Conservation (phyloP, 108 stramenopile species). For the Nitzschia sp. region DNA sequence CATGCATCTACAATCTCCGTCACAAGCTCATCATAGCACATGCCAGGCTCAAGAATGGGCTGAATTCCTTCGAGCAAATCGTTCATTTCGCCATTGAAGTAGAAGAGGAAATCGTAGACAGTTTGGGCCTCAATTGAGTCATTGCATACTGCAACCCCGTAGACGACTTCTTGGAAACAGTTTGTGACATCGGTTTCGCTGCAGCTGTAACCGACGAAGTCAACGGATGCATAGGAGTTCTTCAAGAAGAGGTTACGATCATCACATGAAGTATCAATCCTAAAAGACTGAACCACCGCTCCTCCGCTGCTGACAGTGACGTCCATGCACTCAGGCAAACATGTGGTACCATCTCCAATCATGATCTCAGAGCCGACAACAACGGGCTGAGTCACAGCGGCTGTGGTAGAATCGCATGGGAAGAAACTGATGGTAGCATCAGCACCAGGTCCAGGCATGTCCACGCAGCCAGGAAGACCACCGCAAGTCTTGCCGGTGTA, state of each 20-base stretch:
- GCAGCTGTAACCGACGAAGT: constrained; percentile 35
- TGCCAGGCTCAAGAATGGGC: constrained; percentile 17
- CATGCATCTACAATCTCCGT: constrained; percentile 11
- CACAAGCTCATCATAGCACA: constrained; percentile 13
- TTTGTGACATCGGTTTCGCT: constrained; percentile 17
- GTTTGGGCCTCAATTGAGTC: background rate
- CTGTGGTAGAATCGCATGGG: constrained; percentile 3
- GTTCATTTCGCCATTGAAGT: background rate
- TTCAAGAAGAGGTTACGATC: constrained; percentile 21
- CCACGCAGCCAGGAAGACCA: background rate
- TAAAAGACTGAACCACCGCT: constrained; percentile 11
- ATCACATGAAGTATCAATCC: constrained; percentile 27
- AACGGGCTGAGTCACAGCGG: background rate
- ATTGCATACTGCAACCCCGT: constrained; percentile 25
- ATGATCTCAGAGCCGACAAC: background rate
- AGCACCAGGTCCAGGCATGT: background rate
- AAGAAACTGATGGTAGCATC: constrained; percentile 14
- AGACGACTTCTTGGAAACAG: constrained; percentile 18
- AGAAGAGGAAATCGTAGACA: constrained; percentile 15
- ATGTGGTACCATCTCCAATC: constrained; percentile 4
- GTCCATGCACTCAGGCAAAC: constrained; percentile 24
- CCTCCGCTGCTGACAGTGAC: constrained; percentile 4
- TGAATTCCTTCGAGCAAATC: constrained; percentile 5
- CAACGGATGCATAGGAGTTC: constrained; percentile 20
- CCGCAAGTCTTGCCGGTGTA: constrained; percentile 10